Evolutionary conservation across 352 stramenopile genomes (phyloP).

Genomic region (Pythium oligandrum): DNA sequence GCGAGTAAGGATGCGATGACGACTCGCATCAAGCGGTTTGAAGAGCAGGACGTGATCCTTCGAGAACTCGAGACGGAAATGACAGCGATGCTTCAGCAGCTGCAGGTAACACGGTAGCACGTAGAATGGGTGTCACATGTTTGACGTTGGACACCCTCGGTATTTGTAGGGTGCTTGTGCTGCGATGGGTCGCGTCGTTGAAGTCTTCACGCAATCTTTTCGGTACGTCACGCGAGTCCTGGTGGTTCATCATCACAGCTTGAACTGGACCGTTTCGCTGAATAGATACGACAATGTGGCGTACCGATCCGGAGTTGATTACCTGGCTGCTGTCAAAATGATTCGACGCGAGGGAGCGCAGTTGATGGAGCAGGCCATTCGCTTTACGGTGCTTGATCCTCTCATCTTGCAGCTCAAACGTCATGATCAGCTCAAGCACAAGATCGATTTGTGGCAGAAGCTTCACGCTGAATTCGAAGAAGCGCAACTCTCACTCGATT

Average conservation of each 20-base stretch:
- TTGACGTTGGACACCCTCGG: neutral
- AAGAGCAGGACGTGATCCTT: conserved; percentile 43
- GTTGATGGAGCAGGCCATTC: conserved; percentile 70
- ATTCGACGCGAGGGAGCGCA: conserved; percentile 55
- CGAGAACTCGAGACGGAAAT: conserved; percentile 41
- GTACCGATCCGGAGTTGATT: conserved; percentile 37
- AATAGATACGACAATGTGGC: conserved; percentile 23
- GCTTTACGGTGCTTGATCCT: conserved; percentile 72
- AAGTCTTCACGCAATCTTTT: conserved; percentile 52
- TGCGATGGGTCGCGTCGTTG: conserved; percentile 44
- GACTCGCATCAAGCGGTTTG: conserved; percentile 40
- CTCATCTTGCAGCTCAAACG: conserved; percentile 45
- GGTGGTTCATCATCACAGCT: conserved; percentile 1
- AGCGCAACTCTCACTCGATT: conserved; percentile 20
- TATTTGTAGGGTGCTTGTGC: conserved; percentile 27
- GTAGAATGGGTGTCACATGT: neutral
- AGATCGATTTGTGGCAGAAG: conserved; percentile 29
- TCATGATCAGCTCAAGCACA: conserved; percentile 35
- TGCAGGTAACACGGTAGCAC: conserved; percentile 28
- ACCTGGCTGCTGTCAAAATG: conserved; percentile 39
- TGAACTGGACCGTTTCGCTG: neutral
- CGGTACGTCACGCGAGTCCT: conserved; percentile 15
- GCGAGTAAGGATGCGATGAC: too few relatives aligned
- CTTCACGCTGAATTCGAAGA: conserved; percentile 25
- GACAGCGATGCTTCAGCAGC: conserved; percentile 44